These are phyloP conservation scores for Mycena citricolor DNA, from an alignment of 1,284 basidiomycete genomes.

Conservation along the genomic window DNA sequence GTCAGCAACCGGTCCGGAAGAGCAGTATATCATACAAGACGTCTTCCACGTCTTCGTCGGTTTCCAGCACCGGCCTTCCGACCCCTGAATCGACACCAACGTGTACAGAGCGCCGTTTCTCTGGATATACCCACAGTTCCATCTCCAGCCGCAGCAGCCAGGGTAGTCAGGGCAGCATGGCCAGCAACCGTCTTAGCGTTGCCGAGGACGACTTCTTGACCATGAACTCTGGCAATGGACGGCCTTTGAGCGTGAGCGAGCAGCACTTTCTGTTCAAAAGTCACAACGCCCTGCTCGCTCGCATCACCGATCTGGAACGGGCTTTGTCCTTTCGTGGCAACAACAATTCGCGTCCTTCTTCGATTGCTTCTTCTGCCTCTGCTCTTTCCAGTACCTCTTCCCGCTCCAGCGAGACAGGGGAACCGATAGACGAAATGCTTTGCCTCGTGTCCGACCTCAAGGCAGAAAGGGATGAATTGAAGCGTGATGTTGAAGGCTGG, in stretches of 20 bases:
- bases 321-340: constrained; percentile 58
- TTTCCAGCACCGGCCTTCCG: constrained; percentile 54
- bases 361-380: constrained; percentile 48
- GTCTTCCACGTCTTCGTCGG: constrained; percentile 43
- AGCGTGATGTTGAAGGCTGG: constrained; percentile 76
- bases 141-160: constrained; percentile 18
- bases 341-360: constrained; percentile 59
- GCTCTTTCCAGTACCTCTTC: constrained; percentile 25
- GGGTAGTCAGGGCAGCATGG: constrained; percentile 21
- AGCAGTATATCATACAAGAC: constrained; percentile 74
- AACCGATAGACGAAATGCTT: constrained; percentile 72
- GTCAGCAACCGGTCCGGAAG: constrained; percentile 34
- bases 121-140: constrained; percentile 14
- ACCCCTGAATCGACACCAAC: constrained; percentile 75
- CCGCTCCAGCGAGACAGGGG: constrained; percentile 26
- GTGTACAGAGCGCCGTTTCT: constrained; percentile 44
- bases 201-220: constrained; percentile 16
- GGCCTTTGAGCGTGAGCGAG: constrained; percentile 64
- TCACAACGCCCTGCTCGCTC: constrained; percentile 73
- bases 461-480: constrained; percentile 75
- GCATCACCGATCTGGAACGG: constrained; percentile 76
- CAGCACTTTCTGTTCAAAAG: constrained; percentile 82
- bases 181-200: constrained; percentile 14
- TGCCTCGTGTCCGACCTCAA: constrained; percentile 73
- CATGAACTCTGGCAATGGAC: constrained; percentile 33